A percentile compares a stretch with the other conserved stretches of the same genome.
These are phyloP conservation scores for Saccharomycopsis capsularis DNA, from an alignment of 805 yeast species.

Conservation along the genomic window DNA sequence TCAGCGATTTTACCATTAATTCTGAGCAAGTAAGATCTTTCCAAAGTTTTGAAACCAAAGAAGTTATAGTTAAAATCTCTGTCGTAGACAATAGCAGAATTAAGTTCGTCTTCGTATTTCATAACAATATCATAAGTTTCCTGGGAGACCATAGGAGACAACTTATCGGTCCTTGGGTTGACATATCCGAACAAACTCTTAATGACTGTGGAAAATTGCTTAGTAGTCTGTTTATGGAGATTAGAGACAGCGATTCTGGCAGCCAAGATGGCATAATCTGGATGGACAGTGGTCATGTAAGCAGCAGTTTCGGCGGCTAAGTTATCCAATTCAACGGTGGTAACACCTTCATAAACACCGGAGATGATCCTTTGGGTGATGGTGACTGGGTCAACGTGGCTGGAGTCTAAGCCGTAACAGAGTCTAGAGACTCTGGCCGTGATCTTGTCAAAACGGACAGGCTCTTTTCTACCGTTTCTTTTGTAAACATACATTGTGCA, in stretches of 20 bases:
- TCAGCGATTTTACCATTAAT: slow-evolving; percentile 65
- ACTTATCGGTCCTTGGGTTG: slow-evolving; percentile 71
- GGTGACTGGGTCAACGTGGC: slow-evolving; percentile 90
- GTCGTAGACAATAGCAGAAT: slow-evolving; percentile 66
- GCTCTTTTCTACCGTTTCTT: slow-evolving; percentile 92
- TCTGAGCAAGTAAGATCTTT: slow-evolving; percentile 73
- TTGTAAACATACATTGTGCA: slow-evolving; percentile 71
- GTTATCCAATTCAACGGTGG: slow-evolving; percentile 79
- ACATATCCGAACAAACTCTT: slow-evolving; percentile 67
- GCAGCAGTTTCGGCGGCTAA: slow-evolving; percentile 97
- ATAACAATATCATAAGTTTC: slow-evolving; percentile 57
- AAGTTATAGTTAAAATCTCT: slow-evolving; percentile 75
- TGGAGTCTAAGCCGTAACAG: slow-evolving; percentile 88
- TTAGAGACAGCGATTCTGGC: slow-evolving; percentile 94
- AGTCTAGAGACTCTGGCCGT: slow-evolving; percentile 91
- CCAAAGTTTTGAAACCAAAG: slow-evolving; percentile 90
- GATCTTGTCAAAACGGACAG: slow-evolving; percentile 92
- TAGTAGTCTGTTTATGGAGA: slow-evolving; percentile 89
- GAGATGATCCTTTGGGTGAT: slow-evolving; percentile 93
- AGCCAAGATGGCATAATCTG: slow-evolving; percentile 93
- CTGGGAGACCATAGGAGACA: slow-evolving; percentile 63
- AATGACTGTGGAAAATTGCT: slow-evolving; percentile 73
- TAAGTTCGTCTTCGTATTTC: slow-evolving; percentile 56
- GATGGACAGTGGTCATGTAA: slow-evolving; percentile 93
- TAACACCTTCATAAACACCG: slow-evolving; percentile 96